These are phyloP conservation scores for Smallanthus sonchifolius DNA, from an alignment of 129 eudicot species.

Conservation along the genomic window DNA sequence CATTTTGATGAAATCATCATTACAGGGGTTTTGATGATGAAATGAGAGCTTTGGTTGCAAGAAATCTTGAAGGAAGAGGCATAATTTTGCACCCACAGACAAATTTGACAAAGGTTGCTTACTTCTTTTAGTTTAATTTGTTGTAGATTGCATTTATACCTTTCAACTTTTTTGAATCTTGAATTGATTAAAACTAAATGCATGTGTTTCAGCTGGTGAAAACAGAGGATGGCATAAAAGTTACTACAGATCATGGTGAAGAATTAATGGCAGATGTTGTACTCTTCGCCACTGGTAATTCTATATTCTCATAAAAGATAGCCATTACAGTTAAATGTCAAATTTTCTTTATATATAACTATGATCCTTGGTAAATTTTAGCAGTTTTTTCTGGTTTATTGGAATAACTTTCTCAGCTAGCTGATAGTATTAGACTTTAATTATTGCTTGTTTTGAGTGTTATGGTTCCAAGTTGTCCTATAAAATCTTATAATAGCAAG, in stretches of 20 bases:
- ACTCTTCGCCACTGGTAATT: constrained; percentile 93
- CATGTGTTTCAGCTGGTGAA: constrained; percentile 63
- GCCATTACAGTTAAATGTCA: not conserved
- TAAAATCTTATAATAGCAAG: constrained; percentile 6
- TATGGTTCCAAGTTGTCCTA: not conserved
- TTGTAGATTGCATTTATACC: not conserved
- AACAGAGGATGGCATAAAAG: constrained; percentile 83
- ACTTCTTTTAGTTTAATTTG: not conserved
- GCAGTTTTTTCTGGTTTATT: not conserved
- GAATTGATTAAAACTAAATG: constrained; percentile 4
- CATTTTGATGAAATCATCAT: not conserved
- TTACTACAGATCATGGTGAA: constrained; percentile 85
- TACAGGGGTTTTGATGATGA: constrained; percentile 99
- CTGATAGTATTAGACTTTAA: not conserved
- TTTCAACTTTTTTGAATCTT: not conserved
- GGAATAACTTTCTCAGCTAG: not conserved
- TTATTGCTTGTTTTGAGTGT: constrained; percentile 11
- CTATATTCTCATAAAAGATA: not conserved
- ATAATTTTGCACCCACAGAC: constrained; percentile 73
- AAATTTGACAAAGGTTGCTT: constrained; percentile 55
- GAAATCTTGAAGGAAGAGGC: constrained; percentile 97
- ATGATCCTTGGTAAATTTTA: not conserved
- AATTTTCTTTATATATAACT: not conserved
- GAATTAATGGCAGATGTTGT: constrained; percentile 91
- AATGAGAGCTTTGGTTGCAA: constrained; percentile 92